A percentile compares a stretch with the other conserved stretches of the same genome.
Conservation (phyloP, 2,329 filamentous ascomycete species). For the Erysiphe pulchra region DNA sequence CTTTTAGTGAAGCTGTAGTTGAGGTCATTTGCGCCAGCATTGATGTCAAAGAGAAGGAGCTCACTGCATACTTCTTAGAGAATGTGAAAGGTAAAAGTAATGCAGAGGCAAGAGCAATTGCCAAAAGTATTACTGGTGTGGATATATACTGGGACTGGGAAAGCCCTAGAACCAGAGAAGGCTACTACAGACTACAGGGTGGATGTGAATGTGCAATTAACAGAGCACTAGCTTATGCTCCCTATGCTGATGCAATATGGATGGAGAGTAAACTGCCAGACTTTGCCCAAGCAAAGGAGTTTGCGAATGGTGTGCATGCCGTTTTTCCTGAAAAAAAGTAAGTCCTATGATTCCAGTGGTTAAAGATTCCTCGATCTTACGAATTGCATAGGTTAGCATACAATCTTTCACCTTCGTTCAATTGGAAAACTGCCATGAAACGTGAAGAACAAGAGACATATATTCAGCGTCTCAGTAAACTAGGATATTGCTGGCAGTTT, state of each 20-base stretch:
- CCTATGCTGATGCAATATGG: slow-evolving; percentile 92
- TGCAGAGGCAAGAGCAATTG: slow-evolving; percentile 53
- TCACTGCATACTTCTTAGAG: slow-evolving; percentile 40
- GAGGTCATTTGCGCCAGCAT: slow-evolving; percentile 51
- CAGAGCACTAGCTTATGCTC: slow-evolving; percentile 72
- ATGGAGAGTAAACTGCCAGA: slow-evolving; percentile 98
- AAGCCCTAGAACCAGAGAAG: slow-evolving; percentile 71
- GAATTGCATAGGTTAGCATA: slow-evolving; percentile 38
- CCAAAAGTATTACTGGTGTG: slow-evolving; percentile 47
- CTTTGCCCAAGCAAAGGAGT: slow-evolving; percentile 72
- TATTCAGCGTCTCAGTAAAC: slow-evolving; percentile 59
- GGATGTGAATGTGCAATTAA: slow-evolving; percentile 81
- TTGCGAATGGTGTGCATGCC: slow-evolving; percentile 77
- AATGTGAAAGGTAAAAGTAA: slow-evolving; percentile 65
- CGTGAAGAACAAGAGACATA: slow-evolving; percentile 88
- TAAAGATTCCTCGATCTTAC: not conserved
- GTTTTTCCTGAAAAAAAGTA: slow-evolving; percentile 81
- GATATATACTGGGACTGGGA: slow-evolving; percentile 94
- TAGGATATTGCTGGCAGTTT: slow-evolving; percentile 99
- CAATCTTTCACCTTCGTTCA: slow-evolving; percentile 96
- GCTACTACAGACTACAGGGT: slow-evolving; percentile 79
- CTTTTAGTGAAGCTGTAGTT: slow-evolving; percentile 74
- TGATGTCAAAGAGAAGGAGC: slow-evolving; percentile 38
- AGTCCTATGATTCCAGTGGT: not conserved
- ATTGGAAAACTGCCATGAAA: slow-evolving; percentile 96